Evolutionary conservation across 2,329 filamentous ascomycete species (phyloP).

Genomic region (Hypoxylon sp.): DNA sequence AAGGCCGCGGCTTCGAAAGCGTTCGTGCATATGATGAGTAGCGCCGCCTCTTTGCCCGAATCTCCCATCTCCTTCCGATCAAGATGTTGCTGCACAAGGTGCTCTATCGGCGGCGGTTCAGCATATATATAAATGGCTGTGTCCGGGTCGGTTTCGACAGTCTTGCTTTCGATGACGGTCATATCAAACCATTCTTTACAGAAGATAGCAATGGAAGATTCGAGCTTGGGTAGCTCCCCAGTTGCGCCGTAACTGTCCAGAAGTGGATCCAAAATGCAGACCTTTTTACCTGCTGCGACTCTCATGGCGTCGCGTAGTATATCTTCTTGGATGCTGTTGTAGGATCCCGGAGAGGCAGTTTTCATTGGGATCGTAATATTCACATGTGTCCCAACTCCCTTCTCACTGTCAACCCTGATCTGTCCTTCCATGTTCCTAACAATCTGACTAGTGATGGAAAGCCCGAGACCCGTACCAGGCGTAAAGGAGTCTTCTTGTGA

Average conservation of each 20-base stretch:
- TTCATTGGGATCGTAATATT: slow-evolving; percentile 61
- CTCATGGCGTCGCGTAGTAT: slow-evolving; percentile 52
- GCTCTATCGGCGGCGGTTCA: slow-evolving; percentile 46
- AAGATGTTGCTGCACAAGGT: slow-evolving; percentile 35
- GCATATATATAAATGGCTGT: slow-evolving; percentile 45
- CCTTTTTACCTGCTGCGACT: slow-evolving; percentile 31
- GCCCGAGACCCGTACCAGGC: slow-evolving; percentile 70
- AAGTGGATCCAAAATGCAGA: slow-evolving; percentile 37
- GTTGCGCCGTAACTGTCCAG: background rate
- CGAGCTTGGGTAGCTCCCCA: slow-evolving; percentile 29
- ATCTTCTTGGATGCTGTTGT: slow-evolving; percentile 14
- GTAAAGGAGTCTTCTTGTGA: slow-evolving; percentile 71
- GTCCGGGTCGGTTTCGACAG: slow-evolving; percentile 29
- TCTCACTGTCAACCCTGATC: slow-evolving; percentile 67
- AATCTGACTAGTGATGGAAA: slow-evolving; percentile 71
- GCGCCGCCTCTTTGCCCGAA: slow-evolving; percentile 34
- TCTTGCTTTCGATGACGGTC: slow-evolving; percentile 33
- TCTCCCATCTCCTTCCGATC: slow-evolving; percentile 30
- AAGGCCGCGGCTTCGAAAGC: slow-evolving; percentile 47
- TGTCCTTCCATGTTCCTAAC: slow-evolving; percentile 69
- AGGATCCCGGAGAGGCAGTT: slow-evolving; percentile 8
- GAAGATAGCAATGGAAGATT: slow-evolving; percentile 39
- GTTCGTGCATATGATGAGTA: slow-evolving; percentile 47
- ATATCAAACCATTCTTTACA: slow-evolving; percentile 45
- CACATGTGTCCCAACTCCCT: slow-evolving; percentile 68